These are phyloP conservation scores for Coniophora puteana DNA, from an alignment of 1,284 basidiomycete species.

Conservation along the genomic window DNA sequence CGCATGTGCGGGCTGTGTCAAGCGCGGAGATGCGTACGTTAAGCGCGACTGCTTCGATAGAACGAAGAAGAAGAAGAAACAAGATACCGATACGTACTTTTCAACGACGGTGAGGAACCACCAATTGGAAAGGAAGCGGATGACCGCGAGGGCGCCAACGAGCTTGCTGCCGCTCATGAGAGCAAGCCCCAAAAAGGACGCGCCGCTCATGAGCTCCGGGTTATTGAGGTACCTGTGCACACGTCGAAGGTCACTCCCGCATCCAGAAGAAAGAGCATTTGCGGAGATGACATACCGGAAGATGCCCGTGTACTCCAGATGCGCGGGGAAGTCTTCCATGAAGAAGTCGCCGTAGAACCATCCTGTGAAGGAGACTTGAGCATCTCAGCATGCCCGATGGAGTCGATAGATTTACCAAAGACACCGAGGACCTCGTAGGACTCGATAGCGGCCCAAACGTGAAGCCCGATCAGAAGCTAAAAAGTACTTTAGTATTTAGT, in stretches of 20 bases:
- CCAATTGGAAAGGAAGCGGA: constrained; percentile 84
- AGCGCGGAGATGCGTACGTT: too few relatives aligned
- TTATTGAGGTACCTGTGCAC: constrained; percentile 61
- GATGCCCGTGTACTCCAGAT: constrained; percentile 94
- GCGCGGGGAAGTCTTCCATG: constrained; percentile 88
- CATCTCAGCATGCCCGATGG: constrained; percentile 1
- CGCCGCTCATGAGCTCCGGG: constrained; percentile 94
- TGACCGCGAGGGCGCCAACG: constrained; percentile 80
- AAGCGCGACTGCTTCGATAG: constrained; percentile 3
- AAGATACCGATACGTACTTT: constrained; percentile 58
- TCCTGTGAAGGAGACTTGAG: constrained; percentile 39
- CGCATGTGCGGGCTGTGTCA: constrained; percentile 88
- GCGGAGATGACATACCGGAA: constrained; percentile 57
- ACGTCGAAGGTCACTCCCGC: not conserved
- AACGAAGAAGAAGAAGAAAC: constrained; percentile 6
- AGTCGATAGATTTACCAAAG: constrained; percentile 57
- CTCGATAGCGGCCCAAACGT: constrained; percentile 89
- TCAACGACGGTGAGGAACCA: constrained; percentile 91
- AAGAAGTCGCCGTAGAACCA: constrained; percentile 99
- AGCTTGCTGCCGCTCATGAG: constrained; percentile 89
- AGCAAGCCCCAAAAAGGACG: constrained; percentile 91
- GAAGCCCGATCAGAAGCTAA: constrained; percentile 83
- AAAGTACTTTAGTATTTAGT: constrained; percentile 4
- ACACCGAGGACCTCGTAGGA: constrained; percentile 91
- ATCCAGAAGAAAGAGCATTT: not conserved